phyloP scores from a whole-genome alignment of 2,329 filamentous ascomycete genomes.

The Xylariomycetidae sp. region DNA sequence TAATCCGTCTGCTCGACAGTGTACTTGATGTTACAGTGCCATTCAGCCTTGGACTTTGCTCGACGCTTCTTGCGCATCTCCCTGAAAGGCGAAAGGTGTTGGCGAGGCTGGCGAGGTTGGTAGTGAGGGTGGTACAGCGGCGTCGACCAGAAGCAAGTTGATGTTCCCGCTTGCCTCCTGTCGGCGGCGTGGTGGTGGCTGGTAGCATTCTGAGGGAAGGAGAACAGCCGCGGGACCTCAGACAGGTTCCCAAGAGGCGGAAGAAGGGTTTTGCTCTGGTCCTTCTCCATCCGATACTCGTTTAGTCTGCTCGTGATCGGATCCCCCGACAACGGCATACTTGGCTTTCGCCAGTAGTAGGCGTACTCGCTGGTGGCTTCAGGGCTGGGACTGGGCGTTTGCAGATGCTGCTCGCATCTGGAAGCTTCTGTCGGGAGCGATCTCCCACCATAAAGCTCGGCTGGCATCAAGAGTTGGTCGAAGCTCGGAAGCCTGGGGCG shows the following conservation, averaged over 20 bases:
- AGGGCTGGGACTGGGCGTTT: slow-evolving; percentile 14
- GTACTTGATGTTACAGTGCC: slow-evolving; percentile 28
- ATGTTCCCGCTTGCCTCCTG: not conserved
- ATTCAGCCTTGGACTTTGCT: slow-evolving; percentile 3
- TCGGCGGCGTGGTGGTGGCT: no score
- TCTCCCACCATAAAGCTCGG: no score
- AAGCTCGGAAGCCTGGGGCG: slow-evolving; percentile 12
- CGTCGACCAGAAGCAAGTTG: slow-evolving; percentile 1
- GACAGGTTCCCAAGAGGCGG: slow-evolving; percentile 8
- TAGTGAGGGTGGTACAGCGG: not conserved
- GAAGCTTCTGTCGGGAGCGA: no score
- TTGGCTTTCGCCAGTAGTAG: slow-evolving; percentile 4
- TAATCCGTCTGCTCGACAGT: slow-evolving; percentile 21
- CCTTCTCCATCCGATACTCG: slow-evolving; percentile 9
- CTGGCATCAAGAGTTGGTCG: slow-evolving; percentile 6
- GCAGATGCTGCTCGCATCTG: slow-evolving; percentile 1
- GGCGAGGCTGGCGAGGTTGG: not conserved
- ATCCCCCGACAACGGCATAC: slow-evolving; percentile 6
- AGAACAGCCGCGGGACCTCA: slow-evolving; percentile 1
- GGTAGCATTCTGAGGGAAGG: slow-evolving; percentile 3
- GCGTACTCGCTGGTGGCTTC: slow-evolving; percentile 10
- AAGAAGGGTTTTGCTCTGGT: slow-evolving; percentile 10
- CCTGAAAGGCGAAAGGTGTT: slow-evolving; percentile 3
- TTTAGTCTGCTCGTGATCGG: slow-evolving; percentile 21
- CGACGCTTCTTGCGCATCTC: slow-evolving; percentile 6